Conservation (phyloP, 352 stramenopile genomes). For the Phytophthora ramorum region DNA sequence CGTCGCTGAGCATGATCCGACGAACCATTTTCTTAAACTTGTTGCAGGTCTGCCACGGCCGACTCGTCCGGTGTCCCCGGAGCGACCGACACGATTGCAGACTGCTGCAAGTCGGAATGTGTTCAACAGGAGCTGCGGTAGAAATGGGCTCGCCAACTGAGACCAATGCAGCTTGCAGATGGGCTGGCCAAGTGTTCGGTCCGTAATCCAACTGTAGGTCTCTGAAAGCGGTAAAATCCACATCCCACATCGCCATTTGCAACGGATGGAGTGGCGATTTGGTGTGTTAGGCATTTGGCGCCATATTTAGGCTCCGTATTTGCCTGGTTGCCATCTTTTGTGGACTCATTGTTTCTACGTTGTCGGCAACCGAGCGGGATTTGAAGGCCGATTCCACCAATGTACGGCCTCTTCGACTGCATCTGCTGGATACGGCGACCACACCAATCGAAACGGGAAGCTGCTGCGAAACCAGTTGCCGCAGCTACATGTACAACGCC, state of each 20-base stretch:
- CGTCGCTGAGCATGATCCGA: slow-evolving; percentile 15
- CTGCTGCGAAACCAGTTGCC: slow-evolving; percentile 28
- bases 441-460: slow-evolving; percentile 27
- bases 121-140: slow-evolving; percentile 1
- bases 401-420: slow-evolving; percentile 14
- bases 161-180: slow-evolving; percentile 11
- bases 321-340: slow-evolving; percentile 9
- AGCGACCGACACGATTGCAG: slow-evolving; percentile 8
- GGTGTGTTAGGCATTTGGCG: not conserved
- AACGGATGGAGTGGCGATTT: not conserved
- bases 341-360: slow-evolving; percentile 33
- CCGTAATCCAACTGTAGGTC: slow-evolving; percentile 4
- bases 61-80: slow-evolving; percentile 6
- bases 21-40: slow-evolving; percentile 16
- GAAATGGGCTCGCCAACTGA: slow-evolving; percentile 22
- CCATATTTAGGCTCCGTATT: not conserved
- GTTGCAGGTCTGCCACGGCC: slow-evolving; percentile 13
- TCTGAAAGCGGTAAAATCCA: not conserved
- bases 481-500: slow-evolving; percentile 1
- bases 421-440: slow-evolving; percentile 18
- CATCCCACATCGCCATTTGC: not conserved
- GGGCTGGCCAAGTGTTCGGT: slow-evolving; percentile 25
- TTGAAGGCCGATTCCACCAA: slow-evolving; percentile 18
- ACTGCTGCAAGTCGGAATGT: slow-evolving; percentile 28
- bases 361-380: slow-evolving; percentile 18